Evolutionary conservation across 73 alveolate genomes (phyloP).

Genomic region (Loxodes magnus): DNA sequence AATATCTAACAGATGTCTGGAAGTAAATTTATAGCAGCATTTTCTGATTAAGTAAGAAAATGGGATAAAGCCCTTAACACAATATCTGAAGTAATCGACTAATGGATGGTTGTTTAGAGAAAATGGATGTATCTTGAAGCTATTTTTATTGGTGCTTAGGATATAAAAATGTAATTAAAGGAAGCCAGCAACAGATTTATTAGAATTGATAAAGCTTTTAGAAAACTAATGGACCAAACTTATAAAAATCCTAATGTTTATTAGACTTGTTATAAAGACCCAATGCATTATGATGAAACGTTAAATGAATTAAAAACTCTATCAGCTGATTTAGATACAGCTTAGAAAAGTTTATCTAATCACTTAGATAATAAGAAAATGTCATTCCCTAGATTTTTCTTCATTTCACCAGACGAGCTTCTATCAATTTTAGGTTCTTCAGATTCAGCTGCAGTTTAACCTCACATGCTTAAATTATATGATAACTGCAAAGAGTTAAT

Average conservation of each 20-base stretch:
- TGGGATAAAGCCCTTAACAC: slow-evolving; percentile 94
- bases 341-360: slow-evolving; percentile 29
- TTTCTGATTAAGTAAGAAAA: slow-evolving; percentile 69
- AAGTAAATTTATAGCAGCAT: slow-evolving; percentile 86
- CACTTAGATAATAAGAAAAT: slow-evolving; percentile 96
- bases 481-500: slow-evolving; percentile 93
- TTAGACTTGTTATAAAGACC: slow-evolving; percentile 79
- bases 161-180: slow-evolving; percentile 95
- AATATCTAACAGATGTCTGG: slow-evolving; percentile 83
- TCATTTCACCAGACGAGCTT: slow-evolving; percentile 97
- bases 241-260: slow-evolving; percentile 89
- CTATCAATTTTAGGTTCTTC: slow-evolving; percentile 94
- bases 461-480: slow-evolving; percentile 92
- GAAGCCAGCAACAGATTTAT: slow-evolving; percentile 98
- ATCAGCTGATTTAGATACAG: slow-evolving; percentile 22
- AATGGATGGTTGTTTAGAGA: slow-evolving; percentile 91
- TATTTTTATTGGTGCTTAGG: slow-evolving; percentile 98
- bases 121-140: slow-evolving; percentile 99
- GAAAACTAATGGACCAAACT: slow-evolving; percentile 86
- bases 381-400: slow-evolving; percentile 96
- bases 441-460: slow-evolving; percentile 90
- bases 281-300: slow-evolving; percentile 56
- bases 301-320: slow-evolving; percentile 38
- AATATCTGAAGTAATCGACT: slow-evolving; percentile 89
- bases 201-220: slow-evolving; percentile 76